phyloP scores from a whole-genome alignment of 2,329 filamentous ascomycete species.

The Colletotrichum aenigma region DNA sequence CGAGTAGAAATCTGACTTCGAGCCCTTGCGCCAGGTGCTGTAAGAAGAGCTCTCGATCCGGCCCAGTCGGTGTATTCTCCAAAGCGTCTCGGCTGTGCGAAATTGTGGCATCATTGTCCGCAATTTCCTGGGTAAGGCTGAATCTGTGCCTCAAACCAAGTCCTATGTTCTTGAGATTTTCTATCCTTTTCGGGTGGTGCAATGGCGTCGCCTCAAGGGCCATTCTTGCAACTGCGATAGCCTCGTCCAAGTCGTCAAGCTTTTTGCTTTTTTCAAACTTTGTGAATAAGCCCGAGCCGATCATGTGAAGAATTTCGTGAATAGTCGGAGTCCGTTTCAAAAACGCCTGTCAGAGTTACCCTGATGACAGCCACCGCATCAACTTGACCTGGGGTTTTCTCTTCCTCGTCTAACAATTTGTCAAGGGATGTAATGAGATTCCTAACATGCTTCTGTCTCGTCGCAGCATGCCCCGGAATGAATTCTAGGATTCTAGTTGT shows the following conservation, averaged over 20 bases:
- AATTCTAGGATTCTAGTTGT: rapidly evolving
- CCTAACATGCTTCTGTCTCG: too few species aligned
- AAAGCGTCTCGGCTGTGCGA: rapidly evolving
- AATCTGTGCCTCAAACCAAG: neutral
- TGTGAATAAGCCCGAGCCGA: rapidly evolving
- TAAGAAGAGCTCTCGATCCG: rapidly evolving
- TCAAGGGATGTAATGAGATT: too few species aligned
- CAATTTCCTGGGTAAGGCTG: rapidly evolving
- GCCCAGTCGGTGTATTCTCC: rapidly evolving
- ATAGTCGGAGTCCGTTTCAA: neutral
- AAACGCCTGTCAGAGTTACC: neutral
- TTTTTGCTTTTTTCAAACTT: too few species aligned
- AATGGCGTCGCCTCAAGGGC: neutral
- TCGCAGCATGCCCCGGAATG: too few species aligned
- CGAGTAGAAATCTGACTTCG: rapidly evolving
- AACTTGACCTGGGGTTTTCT: too few species aligned
- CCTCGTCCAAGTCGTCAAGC: neutral
- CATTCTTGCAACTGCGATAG: neutral
- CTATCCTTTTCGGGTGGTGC: rapidly evolving
- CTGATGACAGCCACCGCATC: too few species aligned
- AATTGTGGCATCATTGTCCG: neutral
- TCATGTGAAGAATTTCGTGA: neutral
- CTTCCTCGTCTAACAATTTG: too few species aligned
- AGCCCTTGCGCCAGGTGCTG: neutral
- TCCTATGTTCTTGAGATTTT: neutral